Evolutionary conservation across 257 asterid genomes (phyloP).

Genomic region (Nicotiana otophora): DNA sequence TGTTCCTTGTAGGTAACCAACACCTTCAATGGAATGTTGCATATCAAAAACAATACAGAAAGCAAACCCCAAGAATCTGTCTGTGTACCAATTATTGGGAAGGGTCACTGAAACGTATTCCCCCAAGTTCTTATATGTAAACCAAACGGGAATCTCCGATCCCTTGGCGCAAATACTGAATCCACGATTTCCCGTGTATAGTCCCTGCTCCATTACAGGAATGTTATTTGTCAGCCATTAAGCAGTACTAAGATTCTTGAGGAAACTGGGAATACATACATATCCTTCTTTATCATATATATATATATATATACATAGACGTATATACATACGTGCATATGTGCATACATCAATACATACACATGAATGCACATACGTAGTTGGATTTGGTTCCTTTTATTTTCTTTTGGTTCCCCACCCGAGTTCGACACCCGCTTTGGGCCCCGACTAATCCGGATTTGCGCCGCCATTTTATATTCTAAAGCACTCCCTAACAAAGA

Average conservation of each 20-base stretch:
- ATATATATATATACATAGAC: too few relatives aligned
- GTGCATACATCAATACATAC: neutral
- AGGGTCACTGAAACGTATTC: neutral
- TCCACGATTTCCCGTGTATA: neutral
- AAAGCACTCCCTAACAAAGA: too few relatives aligned
- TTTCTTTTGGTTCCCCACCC: too few relatives aligned
- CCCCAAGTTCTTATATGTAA: neutral
- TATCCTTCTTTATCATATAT: neutral
- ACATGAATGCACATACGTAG: too few relatives aligned
- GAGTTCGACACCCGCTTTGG: too few relatives aligned
- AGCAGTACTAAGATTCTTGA: too few relatives aligned
- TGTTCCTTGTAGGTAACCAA: neutral
- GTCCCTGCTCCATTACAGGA: constrained; percentile 3
- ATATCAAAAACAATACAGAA: neutral
- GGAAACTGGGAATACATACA: neutral
- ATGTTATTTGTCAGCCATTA: too few relatives aligned
- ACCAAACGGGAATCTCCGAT: constrained; percentile 8
- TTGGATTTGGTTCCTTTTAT: too few relatives aligned
- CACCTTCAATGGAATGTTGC: neutral
- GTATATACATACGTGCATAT: too few relatives aligned
- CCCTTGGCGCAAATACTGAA: constrained; percentile 9
- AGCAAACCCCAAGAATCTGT: neutral
- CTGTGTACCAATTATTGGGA: neutral
- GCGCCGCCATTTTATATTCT: too few relatives aligned
- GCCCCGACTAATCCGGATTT: too few relatives aligned